Percentiles rank a stretch among this genome's conserved stretches.
Evolutionary conservation across 2,329 filamentous ascomycete species (phyloP).

Genomic region (Sordariomycetes sp.): DNA sequence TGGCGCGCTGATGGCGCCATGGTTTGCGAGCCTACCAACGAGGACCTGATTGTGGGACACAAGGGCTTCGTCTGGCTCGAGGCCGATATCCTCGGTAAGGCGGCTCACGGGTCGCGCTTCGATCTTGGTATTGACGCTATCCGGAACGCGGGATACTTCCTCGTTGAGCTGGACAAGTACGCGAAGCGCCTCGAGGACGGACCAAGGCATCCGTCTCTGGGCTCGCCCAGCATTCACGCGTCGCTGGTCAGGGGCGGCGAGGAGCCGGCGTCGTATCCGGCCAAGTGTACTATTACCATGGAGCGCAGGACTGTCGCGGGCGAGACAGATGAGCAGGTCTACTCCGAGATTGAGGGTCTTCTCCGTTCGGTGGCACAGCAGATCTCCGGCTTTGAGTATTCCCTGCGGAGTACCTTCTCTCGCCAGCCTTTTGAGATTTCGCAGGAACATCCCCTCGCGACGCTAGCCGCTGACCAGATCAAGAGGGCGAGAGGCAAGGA

Average conservation of each 20-base stretch:
- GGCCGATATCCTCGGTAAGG: constrained; percentile 24
- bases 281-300: constrained; percentile 29
- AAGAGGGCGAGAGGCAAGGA: constrained; percentile 13
- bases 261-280: constrained; percentile 36
- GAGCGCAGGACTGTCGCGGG: constrained; percentile 33
- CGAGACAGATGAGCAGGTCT: constrained; percentile 23
- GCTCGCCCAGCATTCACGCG: constrained; percentile 28
- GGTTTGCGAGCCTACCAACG: constrained; percentile 30
- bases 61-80: constrained; percentile 36
- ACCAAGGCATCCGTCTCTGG: constrained; percentile 17
- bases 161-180: constrained; percentile 29
- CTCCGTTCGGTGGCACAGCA: constrained; percentile 17
- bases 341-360: constrained; percentile 21
- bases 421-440: constrained; percentile 27
- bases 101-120: constrained; percentile 27
- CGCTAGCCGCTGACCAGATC: constrained; percentile 15
- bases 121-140: constrained; percentile 36
- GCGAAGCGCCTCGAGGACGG: constrained; percentile 15
- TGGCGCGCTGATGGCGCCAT: constrained; percentile 39
- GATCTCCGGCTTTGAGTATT: constrained; percentile 23
- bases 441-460: constrained; percentile 24
- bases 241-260: constrained; percentile 34
- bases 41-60: constrained; percentile 28
- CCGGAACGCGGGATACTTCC: constrained; percentile 28
- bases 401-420: constrained; percentile 23